phyloP scores from a whole-genome alignment of 331 rosid genomes.

The Quercus phellos region DNA sequence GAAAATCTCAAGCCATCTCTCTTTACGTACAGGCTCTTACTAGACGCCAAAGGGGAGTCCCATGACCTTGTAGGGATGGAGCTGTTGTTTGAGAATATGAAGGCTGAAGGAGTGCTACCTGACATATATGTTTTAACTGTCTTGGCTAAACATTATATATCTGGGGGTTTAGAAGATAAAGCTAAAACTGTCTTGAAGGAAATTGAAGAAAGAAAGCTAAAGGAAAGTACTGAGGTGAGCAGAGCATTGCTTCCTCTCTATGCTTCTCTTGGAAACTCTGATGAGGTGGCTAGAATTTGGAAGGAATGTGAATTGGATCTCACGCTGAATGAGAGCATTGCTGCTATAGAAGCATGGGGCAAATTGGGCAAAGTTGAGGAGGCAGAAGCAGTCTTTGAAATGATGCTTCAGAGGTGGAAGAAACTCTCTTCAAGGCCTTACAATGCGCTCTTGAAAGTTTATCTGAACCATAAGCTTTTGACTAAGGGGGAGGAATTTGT shows the following conservation, averaged over 20 bases:
- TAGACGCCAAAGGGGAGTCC: conserved; percentile 3
- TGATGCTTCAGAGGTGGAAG: conserved; percentile 12
- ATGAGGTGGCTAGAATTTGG: conserved; percentile 28
- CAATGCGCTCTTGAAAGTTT: conserved; percentile 19
- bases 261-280: conserved; percentile 24
- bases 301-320: conserved; percentile 7
- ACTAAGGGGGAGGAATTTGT: conserved; percentile 23
- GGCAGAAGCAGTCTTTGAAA: conserved; percentile 23
- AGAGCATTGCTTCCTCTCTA: conserved; percentile 10
- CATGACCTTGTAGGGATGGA: conserved; percentile 14
- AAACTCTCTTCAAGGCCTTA: conserved; percentile 12
- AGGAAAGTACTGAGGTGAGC: neutral
- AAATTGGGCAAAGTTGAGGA: conserved; percentile 20
- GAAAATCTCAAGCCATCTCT: conserved; percentile 16
- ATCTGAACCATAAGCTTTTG: conserved; percentile 14
- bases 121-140: conserved; percentile 12
- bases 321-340: conserved; percentile 1
- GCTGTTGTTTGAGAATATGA: conserved; percentile 21
- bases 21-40: conserved; percentile 10
- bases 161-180: conserved; percentile 25
- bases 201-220: conserved; percentile 13
- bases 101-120: conserved; percentile 20
- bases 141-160: conserved; percentile 13
- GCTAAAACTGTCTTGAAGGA: conserved; percentile 13
- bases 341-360: conserved; percentile 26